A percentile compares a stretch with the other conserved stretches of the same genome.
Conservation (phyloP, 345 rosid genomes). For the Gossypium herbaceum region DNA sequence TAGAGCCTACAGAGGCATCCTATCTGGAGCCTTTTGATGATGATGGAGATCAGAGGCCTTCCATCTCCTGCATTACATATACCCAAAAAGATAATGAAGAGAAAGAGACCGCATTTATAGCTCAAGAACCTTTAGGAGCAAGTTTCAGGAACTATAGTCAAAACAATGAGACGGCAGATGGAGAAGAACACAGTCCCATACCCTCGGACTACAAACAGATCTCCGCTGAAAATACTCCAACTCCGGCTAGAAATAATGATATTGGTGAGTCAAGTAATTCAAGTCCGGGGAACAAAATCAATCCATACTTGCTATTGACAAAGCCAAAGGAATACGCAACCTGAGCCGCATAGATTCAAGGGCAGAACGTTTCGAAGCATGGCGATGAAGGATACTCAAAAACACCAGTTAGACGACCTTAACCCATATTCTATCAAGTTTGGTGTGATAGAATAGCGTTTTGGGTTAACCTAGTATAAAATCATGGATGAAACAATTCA, state of each 20-base stretch:
- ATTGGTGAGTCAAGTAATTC: constrained; percentile 38
- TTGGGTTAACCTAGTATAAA: constrained; percentile 20
- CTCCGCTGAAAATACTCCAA: constrained; percentile 14
- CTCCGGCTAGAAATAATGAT: constrained; percentile 14
- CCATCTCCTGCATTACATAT: constrained; percentile 27
- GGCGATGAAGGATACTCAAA: constrained; percentile 18
- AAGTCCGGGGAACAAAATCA: constrained; percentile 18
- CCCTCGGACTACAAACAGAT: constrained; percentile 16
- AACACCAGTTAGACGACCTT: background rate
- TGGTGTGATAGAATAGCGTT: constrained; percentile 12
- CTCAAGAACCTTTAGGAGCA: constrained; percentile 39
- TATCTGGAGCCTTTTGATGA: constrained; percentile 55
- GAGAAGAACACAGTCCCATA: constrained; percentile 19
- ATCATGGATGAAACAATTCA: background rate
- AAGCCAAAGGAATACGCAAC: constrained; percentile 8
- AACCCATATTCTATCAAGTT: constrained; percentile 8
- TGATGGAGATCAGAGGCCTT: constrained; percentile 53
- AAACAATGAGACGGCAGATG: constrained; percentile 27
- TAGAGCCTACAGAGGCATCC: constrained; percentile 38
- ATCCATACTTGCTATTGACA: constrained; percentile 27
- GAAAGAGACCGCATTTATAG: constrained; percentile 26
- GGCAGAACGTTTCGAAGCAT: constrained; percentile 10
- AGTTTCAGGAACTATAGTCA: constrained; percentile 20
- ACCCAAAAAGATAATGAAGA: constrained; percentile 34
- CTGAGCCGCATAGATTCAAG: constrained; percentile 9